These are phyloP conservation scores for Backusella psychrophila DNA, from an alignment of 192 early-diverging fungal species.

Conservation along the genomic window DNA sequence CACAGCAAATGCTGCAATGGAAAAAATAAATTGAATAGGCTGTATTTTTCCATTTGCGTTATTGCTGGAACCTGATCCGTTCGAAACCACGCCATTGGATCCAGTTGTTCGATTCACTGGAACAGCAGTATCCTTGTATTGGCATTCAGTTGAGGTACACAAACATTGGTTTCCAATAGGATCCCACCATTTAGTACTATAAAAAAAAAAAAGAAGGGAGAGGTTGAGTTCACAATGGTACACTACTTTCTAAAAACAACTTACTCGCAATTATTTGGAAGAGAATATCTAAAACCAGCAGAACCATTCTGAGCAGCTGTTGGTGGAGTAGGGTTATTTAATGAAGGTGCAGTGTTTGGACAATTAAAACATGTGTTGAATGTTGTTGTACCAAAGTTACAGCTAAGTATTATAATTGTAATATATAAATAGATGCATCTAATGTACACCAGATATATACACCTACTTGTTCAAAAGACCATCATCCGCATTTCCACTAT, in stretches of 20 bases:
- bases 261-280: constrained; percentile 51
- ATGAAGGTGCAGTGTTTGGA: constrained; percentile 36
- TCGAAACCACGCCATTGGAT: constrained; percentile 7
- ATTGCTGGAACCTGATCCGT: background rate
- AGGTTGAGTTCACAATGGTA: background rate
- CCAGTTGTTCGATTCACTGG: background rate
- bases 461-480: constrained; percentile 32
- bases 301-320: constrained; percentile 21
- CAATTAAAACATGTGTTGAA: constrained; percentile 56
- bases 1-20: background rate
- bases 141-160: constrained; percentile 50
- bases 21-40: background rate
- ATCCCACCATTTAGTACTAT: constrained; percentile 63
- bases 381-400: constrained; percentile 40
- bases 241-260: background rate
- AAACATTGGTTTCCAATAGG: constrained; percentile 50
- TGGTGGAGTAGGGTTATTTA: constrained; percentile 38
- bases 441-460: constrained; percentile 2
- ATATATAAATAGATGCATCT: constrained; percentile 27
- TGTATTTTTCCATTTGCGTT: background rate
- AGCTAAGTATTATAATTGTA: constrained; percentile 18
- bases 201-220: constrained; percentile 3
- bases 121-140: constrained; percentile 45
- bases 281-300: constrained; percentile 30
- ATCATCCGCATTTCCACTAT: constrained; percentile 33